Evolutionary conservation across 805 yeast species (phyloP), one percentile per base, ranked within the genome.

Genomic region (Vanderwaltozyma verrucispora): DNA sequence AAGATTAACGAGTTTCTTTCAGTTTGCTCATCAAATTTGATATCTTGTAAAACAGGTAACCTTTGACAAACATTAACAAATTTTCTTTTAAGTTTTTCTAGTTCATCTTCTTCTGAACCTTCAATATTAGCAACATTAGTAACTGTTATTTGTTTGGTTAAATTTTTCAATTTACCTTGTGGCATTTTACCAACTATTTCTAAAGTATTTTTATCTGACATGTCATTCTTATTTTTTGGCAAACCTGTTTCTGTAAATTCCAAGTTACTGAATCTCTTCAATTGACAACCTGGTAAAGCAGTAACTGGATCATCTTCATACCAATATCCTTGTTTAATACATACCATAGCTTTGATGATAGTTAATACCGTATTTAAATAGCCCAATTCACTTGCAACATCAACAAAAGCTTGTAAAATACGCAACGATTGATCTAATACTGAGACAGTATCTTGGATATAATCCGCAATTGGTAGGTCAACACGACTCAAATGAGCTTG

Each of bases 381-480:
- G 0, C 96, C 95, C 47, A 77, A 52, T 48, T 89, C 96, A 2
- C 95, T 75, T 1, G 92, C 77, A 16, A 84, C 85, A 60, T 92
- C 99, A 41, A 89, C 79, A 47, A 74, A 80, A 0, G 97, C 96
- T 55, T 92, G 98, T 37, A 88, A 62, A 44, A 92, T 80, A 72
- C 98, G 94, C 52, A 92, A 66, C 7, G 94, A 77, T 63, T 92
- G 98, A 53, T 94, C 99, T 40, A 92, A 64, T 9, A 92, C 95
- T 0, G 96, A 79, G 12, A 87, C 75, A 0, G 95, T 87, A 59
- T 92, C 98, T 54, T 89, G 97, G 9, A 81, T 69, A 55, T 92
- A 92, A 66, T 92, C 99, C 0, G 95, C 94, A 51, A 92, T 84
- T 2, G 97, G 98, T 33, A 92, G 65, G 41, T 84, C 92, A 5